Evolutionary conservation across 495 filamentous ascomycete species (phyloP).

Genomic region (Pyronema omphalodes): DNA sequence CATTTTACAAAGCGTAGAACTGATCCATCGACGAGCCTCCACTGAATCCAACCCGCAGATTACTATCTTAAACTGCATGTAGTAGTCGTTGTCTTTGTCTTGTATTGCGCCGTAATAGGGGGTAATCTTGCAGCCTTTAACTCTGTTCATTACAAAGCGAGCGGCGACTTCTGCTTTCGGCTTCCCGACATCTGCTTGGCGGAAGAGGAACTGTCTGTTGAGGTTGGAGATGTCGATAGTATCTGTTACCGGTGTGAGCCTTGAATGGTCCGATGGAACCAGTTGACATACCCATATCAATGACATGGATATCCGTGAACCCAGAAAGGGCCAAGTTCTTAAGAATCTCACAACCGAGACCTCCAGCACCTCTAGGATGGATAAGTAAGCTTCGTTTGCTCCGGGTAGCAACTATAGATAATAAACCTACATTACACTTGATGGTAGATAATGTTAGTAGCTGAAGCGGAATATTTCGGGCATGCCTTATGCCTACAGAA

Average conservation of each 20-base stretch:
- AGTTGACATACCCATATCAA: constrained; percentile 67
- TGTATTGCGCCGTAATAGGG: constrained; percentile 89
- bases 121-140: constrained; percentile 79
- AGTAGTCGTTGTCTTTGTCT: constrained; percentile 92
- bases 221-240: constrained; percentile 98
- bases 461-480: background rate
- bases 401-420: background rate
- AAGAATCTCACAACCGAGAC: constrained; percentile 87
- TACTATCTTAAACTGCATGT: constrained; percentile 89
- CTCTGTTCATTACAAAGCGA: constrained; percentile 69
- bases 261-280: background rate
- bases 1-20: constrained; percentile 78
- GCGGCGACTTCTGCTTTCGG: constrained; percentile 89
- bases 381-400: background rate
- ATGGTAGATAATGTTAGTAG: background rate
- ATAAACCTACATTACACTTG: constrained; percentile 13
- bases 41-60: constrained; percentile 96
- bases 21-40: constrained; percentile 96
- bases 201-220: constrained; percentile 95
- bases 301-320: constrained; percentile 94
- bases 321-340: constrained; percentile 93
- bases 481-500: constrained; percentile 37
- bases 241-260: constrained; percentile 30
- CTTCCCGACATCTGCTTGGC: constrained; percentile 76
- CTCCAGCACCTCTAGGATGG: constrained; percentile 64